Evolutionary conservation across 2,329 filamentous ascomycete species (phyloP).

Genomic region (Aplosporella prunicola): DNA sequence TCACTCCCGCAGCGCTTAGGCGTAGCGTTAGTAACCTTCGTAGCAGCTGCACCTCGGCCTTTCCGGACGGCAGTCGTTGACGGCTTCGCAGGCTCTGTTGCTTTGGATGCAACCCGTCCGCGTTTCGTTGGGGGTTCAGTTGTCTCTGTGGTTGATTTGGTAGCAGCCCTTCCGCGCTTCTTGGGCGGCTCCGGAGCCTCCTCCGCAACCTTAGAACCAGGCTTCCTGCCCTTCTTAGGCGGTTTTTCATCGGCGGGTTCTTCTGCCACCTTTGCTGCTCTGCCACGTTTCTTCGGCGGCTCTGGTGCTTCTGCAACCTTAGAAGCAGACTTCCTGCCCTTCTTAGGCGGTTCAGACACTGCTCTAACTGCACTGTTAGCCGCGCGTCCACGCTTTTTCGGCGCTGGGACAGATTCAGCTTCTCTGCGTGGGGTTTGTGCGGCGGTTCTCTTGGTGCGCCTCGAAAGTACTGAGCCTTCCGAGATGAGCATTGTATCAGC

Average conservation of each 20-base stretch:
- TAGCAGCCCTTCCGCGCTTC: neutral
- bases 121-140: conserved; percentile 4
- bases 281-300: conserved; percentile 22
- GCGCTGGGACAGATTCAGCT: neutral
- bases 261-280: conserved; percentile 11
- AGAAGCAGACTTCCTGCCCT: conserved; percentile 7
- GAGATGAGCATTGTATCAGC: no score
- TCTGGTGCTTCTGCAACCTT: conserved; percentile 2
- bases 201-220: conserved; percentile 3
- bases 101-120: conserved; percentile 11
- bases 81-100: no score
- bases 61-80: no score
- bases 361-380: neutral
- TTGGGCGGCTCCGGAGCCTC: conserved; percentile 1
- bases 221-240: conserved; percentile 9
- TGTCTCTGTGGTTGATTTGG: neutral
- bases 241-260: conserved; percentile 8
- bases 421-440: no score
- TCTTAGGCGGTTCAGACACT: conserved; percentile 5
- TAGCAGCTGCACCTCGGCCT: no score
- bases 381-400: conserved; percentile 1
- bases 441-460: no score
- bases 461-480: no score
- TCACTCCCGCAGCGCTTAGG: no score
- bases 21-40: no score